Evolutionary conservation across 495 filamentous ascomycete genomes (phyloP).

Genomic region (Aspergillus olivimuriae): DNA sequence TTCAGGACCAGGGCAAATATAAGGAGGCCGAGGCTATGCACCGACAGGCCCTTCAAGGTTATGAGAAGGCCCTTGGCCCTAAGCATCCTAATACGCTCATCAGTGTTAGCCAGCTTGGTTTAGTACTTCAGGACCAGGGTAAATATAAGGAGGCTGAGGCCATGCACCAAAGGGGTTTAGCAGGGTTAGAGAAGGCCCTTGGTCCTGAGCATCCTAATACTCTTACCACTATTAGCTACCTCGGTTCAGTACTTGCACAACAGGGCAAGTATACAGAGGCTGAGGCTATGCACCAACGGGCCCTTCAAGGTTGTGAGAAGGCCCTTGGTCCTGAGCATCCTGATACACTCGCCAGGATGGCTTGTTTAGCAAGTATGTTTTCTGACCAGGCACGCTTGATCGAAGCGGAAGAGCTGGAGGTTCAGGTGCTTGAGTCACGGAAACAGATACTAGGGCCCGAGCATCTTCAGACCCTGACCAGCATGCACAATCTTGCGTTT

Average conservation of each 20-base stretch:
- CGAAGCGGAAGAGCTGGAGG: no score
- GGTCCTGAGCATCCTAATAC: conserved; percentile 28
- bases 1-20: conserved; percentile 6
- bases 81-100: conserved; percentile 25
- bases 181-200: conserved; percentile 24
- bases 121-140: not conserved
- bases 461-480: conserved; percentile 35
- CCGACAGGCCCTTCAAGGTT: conserved; percentile 15
- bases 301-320: conserved; percentile 19
- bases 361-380: no score
- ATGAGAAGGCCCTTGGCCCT: conserved; percentile 24
- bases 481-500: conserved; percentile 25
- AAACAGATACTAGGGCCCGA: no score
- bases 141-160: conserved; percentile 27
- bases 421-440: no score
- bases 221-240: conserved; percentile 18
- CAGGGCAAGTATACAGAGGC: conserved; percentile 26
- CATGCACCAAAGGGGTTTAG: conserved; percentile 13
- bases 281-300: conserved; percentile 14
- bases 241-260: not conserved
- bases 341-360: conserved; percentile 21
- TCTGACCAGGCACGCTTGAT: no score
- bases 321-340: conserved; percentile 28
- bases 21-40: conserved; percentile 25
- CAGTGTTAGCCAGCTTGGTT: conserved; percentile 17